These are phyloP conservation scores for Cladophialophora bantiana DNA, from an alignment of 2,329 filamentous ascomycete genomes.

Conservation along the genomic window DNA sequence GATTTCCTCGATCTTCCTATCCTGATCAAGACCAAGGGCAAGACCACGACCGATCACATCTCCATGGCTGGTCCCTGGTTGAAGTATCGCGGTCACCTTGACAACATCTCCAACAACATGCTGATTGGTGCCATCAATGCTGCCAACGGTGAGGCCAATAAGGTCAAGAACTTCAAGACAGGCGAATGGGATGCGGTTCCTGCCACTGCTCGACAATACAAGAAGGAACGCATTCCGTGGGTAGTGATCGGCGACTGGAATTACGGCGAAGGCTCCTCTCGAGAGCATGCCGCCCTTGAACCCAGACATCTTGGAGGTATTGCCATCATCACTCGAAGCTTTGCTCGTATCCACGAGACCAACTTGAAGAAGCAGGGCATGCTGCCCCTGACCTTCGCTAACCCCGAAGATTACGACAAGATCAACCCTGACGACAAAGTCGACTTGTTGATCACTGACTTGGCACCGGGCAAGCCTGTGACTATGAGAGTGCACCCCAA, in stretches of 20 bases:
- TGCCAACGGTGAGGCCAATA: constrained; percentile 96
- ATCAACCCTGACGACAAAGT: constrained; percentile 92
- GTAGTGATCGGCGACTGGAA: constrained; percentile 99
- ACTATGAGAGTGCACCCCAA: constrained; percentile 92
- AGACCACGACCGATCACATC: constrained; percentile 97
- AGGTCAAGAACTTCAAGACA: constrained; percentile 88
- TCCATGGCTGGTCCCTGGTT: constrained; percentile 97
- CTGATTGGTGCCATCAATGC: constrained; percentile 96
- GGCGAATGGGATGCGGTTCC: constrained; percentile 88
- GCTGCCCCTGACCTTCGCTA: constrained; percentile 93
- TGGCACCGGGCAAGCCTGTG: constrained; percentile 90
- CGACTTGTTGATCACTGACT: constrained; percentile 85
- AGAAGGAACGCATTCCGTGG: constrained; percentile 95
- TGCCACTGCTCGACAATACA: constrained; percentile 96
- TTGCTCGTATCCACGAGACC: constrained; percentile 99
- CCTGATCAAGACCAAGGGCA: constrained; percentile 94
- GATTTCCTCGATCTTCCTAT: constrained; percentile 85
- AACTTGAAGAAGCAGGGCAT: constrained; percentile 99
- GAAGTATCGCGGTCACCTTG: constrained; percentile 97
- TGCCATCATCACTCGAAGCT: constrained; percentile 93
- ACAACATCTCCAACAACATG: constrained; percentile 99
- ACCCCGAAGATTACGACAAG: constrained; percentile 97
- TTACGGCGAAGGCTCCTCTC: constrained; percentile 96
- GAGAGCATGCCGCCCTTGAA: constrained; percentile 98
- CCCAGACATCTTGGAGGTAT: constrained; percentile 95